These are phyloP conservation scores for Camellia sinensis DNA, from an alignment of 148 eudicot genomes.

Conservation along the genomic window DNA sequence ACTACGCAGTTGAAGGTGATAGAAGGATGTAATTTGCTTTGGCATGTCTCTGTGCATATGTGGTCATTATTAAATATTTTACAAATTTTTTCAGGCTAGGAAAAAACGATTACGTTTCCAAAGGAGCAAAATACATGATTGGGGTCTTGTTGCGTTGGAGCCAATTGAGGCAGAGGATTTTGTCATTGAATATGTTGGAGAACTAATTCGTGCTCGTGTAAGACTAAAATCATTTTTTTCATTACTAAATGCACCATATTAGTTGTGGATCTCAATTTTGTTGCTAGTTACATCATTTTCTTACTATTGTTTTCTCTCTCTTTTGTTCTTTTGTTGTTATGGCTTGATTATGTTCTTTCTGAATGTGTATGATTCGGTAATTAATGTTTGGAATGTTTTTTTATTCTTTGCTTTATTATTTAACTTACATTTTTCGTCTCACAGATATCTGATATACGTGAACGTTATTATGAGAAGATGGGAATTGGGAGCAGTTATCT, in stretches of 20 bases:
- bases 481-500: constrained; percentile 99
- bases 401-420: neutral
- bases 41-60: neutral
- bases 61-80: neutral
- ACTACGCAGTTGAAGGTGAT: constrained; percentile 87
- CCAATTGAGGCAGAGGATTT: constrained; percentile 97
- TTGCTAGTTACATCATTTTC: neutral
- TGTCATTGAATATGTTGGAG: constrained; percentile 99
- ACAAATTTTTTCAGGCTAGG: constrained; percentile 58
- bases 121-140: constrained; percentile 94
- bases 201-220: constrained; percentile 91
- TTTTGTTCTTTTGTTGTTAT: neutral
- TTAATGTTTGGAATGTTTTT: neutral
- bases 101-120: constrained; percentile 91
- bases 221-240: constrained; percentile 16
- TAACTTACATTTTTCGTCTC: constrained; percentile 9
- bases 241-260: neutral
- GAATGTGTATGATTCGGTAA: neutral
- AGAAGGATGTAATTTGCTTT: neutral
- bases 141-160: constrained; percentile 97
- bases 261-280: neutral
- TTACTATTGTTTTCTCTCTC: neutral
- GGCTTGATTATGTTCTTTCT: neutral
- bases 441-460: constrained; percentile 97
- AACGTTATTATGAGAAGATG: constrained; percentile 84